Evolutionary conservation across 768 basidiomycete species (phyloP).

Genomic region (Pleurotus pulmonarius): DNA sequence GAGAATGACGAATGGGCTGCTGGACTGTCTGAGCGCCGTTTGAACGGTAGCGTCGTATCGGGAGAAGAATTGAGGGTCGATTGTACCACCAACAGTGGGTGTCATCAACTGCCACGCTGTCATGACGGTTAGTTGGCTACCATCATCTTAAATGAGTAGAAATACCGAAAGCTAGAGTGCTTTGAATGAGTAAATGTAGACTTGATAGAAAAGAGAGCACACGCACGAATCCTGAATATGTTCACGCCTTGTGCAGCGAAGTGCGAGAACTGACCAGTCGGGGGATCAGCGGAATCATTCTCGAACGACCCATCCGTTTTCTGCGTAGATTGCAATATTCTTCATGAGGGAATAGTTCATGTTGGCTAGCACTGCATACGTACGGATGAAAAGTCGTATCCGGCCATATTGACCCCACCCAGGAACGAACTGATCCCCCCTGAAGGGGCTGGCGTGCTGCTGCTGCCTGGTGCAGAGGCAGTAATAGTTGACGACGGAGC

Average conservation of each 20-base stretch:
- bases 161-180: conserved; percentile 25
- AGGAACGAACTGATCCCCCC: conserved; percentile 28
- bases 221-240: conserved; percentile 37
- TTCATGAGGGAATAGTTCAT: too few species aligned
- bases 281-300: conserved; percentile 32
- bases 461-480: conserved; percentile 14
- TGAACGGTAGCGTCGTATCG: conserved; percentile 47
- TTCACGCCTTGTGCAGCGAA: conserved; percentile 47
- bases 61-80: conserved; percentile 40
- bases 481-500: conserved; percentile 17
- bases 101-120: conserved; percentile 54
- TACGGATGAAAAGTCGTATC: conserved; percentile 43
- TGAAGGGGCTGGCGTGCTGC: conserved; percentile 8
- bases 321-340: conserved; percentile 11
- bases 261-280: conserved; percentile 41
- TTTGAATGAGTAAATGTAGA: neutral
- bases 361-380: conserved; percentile 5
- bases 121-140: conserved; percentile 6
- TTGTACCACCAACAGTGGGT: conserved; percentile 42
- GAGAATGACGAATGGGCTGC: conserved; percentile 43
- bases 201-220: neutral
- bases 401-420: conserved; percentile 47
- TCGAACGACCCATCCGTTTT: conserved; percentile 43
- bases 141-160: conserved; percentile 9
- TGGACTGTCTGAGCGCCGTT: conserved; percentile 35